Conservation (phyloP, 2,329 filamentous ascomycete genomes). For the Pseudopithomyces chartarum region DNA sequence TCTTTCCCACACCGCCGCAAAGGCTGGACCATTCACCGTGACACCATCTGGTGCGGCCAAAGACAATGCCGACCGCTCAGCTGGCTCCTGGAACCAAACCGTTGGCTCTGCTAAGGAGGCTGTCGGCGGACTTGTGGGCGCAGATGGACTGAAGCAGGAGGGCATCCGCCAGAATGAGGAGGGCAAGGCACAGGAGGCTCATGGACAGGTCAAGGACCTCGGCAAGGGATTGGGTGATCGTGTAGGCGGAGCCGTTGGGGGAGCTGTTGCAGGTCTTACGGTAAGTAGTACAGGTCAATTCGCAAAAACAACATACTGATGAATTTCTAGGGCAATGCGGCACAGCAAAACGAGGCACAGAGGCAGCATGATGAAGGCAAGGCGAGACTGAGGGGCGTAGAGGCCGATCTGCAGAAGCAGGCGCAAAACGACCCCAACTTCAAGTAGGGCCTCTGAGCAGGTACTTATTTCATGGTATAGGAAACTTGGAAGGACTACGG, state of each 20-base stretch:
- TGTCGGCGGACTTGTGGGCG: constrained; percentile 75
- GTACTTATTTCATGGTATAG: neutral
- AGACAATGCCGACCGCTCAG: constrained; percentile 73
- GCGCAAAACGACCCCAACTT: constrained; percentile 32
- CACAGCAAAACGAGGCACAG: constrained; percentile 68
- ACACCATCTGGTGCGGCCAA: constrained; percentile 67
- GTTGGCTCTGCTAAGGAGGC: constrained; percentile 84
- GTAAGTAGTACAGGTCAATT: neutral
- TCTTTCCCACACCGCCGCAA: constrained; percentile 74
- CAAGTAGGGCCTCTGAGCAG: neutral
- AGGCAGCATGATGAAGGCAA: constrained; percentile 80
- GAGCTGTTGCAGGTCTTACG: constrained; percentile 71
- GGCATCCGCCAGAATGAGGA: constrained; percentile 79
- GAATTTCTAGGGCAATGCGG: constrained; percentile 61
- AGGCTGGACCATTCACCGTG: constrained; percentile 73
- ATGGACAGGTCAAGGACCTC: constrained; percentile 78
- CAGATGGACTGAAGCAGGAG: constrained; percentile 72
- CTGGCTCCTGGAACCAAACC: constrained; percentile 86
- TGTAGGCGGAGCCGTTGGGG: constrained; percentile 72
- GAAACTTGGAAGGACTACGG: neutral
- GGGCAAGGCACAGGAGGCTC: constrained; percentile 81
- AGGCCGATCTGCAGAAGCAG: constrained; percentile 79
- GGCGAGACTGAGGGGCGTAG: constrained; percentile 80
- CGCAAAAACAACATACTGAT: neutral
- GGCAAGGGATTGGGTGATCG: constrained; percentile 62